Evolutionary conservation across 2,329 filamentous ascomycete species (phyloP).

Genomic region (Diaporthe sp.): DNA sequence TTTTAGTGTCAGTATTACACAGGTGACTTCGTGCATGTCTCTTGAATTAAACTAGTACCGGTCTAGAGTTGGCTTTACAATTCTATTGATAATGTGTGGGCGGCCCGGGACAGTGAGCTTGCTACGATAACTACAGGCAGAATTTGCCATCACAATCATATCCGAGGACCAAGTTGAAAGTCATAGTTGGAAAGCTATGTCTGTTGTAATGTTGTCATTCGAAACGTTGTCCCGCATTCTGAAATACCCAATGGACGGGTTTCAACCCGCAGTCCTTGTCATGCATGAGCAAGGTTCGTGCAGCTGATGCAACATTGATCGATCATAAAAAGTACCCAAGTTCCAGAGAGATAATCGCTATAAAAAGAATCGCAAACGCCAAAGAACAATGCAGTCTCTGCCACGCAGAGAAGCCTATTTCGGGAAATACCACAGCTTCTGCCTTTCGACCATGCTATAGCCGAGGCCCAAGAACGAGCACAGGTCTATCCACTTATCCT

Average conservation of each 20-base stretch:
- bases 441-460: conserved; percentile 23
- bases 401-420: conserved; percentile 11
- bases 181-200: not conserved
- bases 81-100: not conserved
- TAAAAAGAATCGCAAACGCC: not conserved
- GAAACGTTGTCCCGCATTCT: no score
- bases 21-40: not conserved
- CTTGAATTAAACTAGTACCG: no score
- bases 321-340: not conserved
- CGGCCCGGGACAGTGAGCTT: not conserved
- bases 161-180: not conserved
- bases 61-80: not conserved
- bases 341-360: not conserved
- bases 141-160: not conserved
- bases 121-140: not conserved
- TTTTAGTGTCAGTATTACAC: not conserved
- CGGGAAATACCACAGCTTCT: conserved; percentile 31
- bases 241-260: no score
- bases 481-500: conserved; percentile 30
- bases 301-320: not conserved
- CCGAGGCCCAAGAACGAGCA: conserved; percentile 24
- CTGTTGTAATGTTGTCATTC: no score
- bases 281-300: not conserved
- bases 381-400: not conserved
- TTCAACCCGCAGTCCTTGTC: not conserved